Percentiles rank a stretch among this genome's conserved stretches.
phyloP scores from a whole-genome alignment of 306 rosid genomes.

The Lupinus albus region DNA sequence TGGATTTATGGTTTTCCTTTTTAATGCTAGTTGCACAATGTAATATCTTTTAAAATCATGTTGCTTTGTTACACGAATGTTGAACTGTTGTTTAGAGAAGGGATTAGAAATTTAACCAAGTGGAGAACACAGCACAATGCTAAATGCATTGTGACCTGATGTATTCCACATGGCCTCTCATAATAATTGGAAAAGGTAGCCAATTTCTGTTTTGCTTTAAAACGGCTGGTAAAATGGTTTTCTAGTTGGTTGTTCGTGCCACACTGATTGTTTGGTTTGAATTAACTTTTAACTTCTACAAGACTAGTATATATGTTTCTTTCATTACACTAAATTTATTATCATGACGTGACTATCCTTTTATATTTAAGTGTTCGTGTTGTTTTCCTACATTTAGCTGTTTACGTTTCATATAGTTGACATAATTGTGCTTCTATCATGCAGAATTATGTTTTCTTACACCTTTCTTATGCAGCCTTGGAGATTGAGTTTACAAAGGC shows the following conservation, averaged over 20 bases:
- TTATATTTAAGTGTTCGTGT: background rate
- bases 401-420: slow-evolving; percentile 55
- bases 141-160: slow-evolving; percentile 12
- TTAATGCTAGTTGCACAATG: slow-evolving; percentile 2
- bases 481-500: slow-evolving; percentile 97
- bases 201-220: background rate
- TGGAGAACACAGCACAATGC: slow-evolving; percentile 4
- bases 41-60: slow-evolving; percentile 7
- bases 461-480: slow-evolving; percentile 79
- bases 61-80: slow-evolving; percentile 10
- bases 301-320: background rate
- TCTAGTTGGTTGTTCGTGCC: slow-evolving; percentile 8
- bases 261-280: background rate
- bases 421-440: slow-evolving; percentile 50
- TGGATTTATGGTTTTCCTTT: background rate
- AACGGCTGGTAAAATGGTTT: background rate
- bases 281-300: background rate
- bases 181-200: background rate
- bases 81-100: slow-evolving; percentile 21
- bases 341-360: slow-evolving; percentile 11
- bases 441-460: slow-evolving; percentile 67
- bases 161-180: background rate
- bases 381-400: slow-evolving; percentile 27
- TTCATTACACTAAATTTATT: background rate
- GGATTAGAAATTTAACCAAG: background rate